phyloP scores from a whole-genome alignment of 164 flowering plant genomes.

The Brasenia schreberi region DNA sequence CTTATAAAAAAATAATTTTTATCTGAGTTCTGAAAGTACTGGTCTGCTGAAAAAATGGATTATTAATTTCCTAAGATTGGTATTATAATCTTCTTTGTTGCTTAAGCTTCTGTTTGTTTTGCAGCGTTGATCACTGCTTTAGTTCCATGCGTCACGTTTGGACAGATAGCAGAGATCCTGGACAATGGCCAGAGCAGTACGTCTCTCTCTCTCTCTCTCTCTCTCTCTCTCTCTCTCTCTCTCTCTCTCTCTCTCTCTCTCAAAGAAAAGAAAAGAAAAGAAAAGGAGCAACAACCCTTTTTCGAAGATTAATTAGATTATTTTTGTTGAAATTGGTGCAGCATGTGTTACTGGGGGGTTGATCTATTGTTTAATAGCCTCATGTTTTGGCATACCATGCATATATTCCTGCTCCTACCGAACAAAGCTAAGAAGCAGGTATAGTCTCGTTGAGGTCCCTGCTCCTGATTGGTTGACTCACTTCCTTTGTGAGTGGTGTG shows the following conservation, averaged over 20 bases:
- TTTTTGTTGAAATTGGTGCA: slow-evolving; percentile 1
- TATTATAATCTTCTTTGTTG: not conserved
- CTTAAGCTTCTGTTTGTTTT: not conserved
- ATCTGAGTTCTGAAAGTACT: not conserved
- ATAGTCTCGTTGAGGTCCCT: slow-evolving; percentile 19
- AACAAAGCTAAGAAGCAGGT: slow-evolving; percentile 18
- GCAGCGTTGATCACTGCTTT: slow-evolving; percentile 8
- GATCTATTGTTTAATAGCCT: slow-evolving; percentile 11
- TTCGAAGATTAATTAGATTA: not conserved
- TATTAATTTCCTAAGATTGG: not conserved
- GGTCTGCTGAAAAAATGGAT: not conserved
- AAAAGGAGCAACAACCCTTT: not conserved
- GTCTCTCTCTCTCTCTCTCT: not conserved
- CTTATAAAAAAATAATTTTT: not conserved
- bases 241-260: not conserved
- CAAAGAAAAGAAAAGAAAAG: not conserved
- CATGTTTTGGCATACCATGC: slow-evolving; percentile 17
- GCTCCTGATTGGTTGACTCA: slow-evolving; percentile 26
- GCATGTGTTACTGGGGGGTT: slow-evolving; percentile 23
- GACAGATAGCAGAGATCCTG: slow-evolving; percentile 11
- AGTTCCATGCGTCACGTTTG: slow-evolving; percentile 12
- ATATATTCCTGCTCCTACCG: slow-evolving; percentile 25
- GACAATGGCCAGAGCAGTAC: slow-evolving; percentile 9
- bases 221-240: not conserved
- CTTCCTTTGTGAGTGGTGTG: slow-evolving; percentile 24